Conservation (phyloP, 805 yeast species). For the Saccharomycopsis guyanensis region DNA sequence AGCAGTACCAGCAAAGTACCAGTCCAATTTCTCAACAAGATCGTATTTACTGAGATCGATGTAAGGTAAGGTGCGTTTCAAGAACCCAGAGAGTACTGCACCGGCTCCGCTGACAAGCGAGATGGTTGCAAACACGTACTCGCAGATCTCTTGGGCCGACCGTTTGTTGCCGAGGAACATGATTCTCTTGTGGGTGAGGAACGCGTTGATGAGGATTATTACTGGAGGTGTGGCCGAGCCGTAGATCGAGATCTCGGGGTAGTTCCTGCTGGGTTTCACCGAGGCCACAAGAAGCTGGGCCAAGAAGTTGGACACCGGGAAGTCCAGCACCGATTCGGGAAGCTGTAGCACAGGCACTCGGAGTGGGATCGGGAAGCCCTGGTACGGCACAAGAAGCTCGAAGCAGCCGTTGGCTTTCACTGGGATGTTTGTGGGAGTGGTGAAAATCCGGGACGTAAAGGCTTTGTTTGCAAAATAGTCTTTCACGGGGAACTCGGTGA, state of each 20-base stretch:
- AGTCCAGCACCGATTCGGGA: slow-evolving; percentile 23
- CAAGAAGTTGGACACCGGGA: slow-evolving; percentile 12
- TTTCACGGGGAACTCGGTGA: slow-evolving; percentile 17
- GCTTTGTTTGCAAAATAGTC: slow-evolving; percentile 7
- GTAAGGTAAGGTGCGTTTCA: slow-evolving; percentile 45
- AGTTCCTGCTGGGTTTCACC: slow-evolving; percentile 20
- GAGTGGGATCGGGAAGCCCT: slow-evolving; percentile 37
- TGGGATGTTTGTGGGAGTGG: neutral
- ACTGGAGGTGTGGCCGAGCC: slow-evolving; percentile 50
- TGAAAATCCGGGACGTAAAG: neutral
- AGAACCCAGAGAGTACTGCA: slow-evolving; percentile 37
- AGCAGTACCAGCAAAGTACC: slow-evolving; percentile 52
- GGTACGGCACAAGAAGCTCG: slow-evolving; percentile 33
- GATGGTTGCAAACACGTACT: slow-evolving; percentile 40
- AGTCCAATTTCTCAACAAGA: slow-evolving; percentile 38
- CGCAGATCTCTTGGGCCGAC: slow-evolving; percentile 43
- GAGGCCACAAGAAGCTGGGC: slow-evolving; percentile 15
- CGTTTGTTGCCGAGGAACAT: slow-evolving; percentile 43
- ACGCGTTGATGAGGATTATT: slow-evolving; percentile 42
- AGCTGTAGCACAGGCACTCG: slow-evolving; percentile 29
- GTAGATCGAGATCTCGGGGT: slow-evolving; percentile 44
- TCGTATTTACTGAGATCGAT: slow-evolving; percentile 49
- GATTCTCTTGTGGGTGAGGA: slow-evolving; percentile 45
- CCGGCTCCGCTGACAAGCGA: slow-evolving; percentile 46
- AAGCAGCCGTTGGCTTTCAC: slow-evolving; percentile 30